Percentiles rank a stretch among this genome's conserved stretches.
These are phyloP conservation scores for Eucalyptus dawsonii DNA, from an alignment of 345 rosid species.

Conservation along the genomic window DNA sequence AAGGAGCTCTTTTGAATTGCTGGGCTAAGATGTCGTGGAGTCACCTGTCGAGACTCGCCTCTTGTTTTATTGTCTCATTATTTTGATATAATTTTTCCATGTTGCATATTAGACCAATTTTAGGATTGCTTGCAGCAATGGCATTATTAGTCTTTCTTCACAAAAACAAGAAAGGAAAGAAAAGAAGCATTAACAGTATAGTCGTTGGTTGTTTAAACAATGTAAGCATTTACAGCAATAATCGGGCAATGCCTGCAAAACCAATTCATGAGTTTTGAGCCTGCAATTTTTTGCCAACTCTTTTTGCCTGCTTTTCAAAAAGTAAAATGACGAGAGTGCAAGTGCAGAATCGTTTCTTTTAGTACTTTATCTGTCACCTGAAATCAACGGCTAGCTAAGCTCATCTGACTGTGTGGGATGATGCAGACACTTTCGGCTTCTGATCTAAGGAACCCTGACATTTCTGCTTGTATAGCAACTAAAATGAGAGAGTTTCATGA, in stretches of 20 bases:
- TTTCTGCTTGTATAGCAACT: constrained; percentile 54
- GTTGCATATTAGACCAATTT: background rate
- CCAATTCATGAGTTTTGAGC: background rate
- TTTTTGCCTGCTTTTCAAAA: background rate
- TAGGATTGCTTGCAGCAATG: background rate
- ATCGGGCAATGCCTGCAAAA: background rate
- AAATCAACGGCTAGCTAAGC: background rate
- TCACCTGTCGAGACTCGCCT: background rate
- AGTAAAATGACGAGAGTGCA: background rate
- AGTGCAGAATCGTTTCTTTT: background rate
- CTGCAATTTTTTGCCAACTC: background rate
- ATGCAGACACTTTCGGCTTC: constrained; percentile 63
- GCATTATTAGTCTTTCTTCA: background rate
- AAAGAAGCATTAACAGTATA: background rate
- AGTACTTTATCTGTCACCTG: background rate
- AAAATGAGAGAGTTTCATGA: constrained; percentile 73
- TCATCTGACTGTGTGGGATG: background rate
- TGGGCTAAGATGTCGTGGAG: background rate
- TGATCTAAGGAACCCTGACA: constrained; percentile 54
- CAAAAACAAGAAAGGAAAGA: background rate
- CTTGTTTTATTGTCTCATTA: background rate
- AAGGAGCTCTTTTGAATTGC: background rate
- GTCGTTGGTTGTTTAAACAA: background rate
- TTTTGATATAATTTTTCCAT: background rate
- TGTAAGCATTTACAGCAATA: background rate